Evolutionary conservation across 2,329 filamentous ascomycete species (phyloP), one percentile per base, ranked within the genome.

Genomic region (Knoxdaviesia capensis): DNA sequence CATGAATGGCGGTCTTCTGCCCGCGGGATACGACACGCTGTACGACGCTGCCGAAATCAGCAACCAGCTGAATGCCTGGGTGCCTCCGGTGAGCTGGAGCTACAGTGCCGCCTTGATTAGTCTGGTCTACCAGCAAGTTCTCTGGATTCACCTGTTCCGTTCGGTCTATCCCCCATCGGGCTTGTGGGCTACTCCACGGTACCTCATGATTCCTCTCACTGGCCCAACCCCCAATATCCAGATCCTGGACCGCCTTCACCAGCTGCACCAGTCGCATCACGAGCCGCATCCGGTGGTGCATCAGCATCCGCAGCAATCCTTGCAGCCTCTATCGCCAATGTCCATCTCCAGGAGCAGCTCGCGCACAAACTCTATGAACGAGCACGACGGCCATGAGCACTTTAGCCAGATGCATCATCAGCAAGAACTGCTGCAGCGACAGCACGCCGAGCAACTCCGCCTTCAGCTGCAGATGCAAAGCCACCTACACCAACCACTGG

Each of bases 1-100:
- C 41, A 77, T 85, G 49, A 20, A 20, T 20, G 20, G 20, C 20
- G 20, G 20, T 20, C 20, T 20, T 3, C 20, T 20, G 20, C 20
- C 20, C 20, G 77, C 87, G 36, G 77, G 86, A 55, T 86, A 85
- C 53, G 67, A 71, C 29, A 78, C 76, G 7, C 63, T 90, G 7
- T 79, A 77, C 50, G 71, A 74, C 38, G 84, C 82, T 0, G 75
- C 80, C 5, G 73, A 77, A 41, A 86, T 94, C 50, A 80, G 92
- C 49, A 69, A 69, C 9, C 76, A 71, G 5, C 77, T 94, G 41
- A 69, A 76, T 5, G 68, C 72, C 9, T 94, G 86, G 86, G 68
- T 70, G 29, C 82, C 83, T 3, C 54, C 59, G 6, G 76, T 71
- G 68, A 66, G 70, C 0, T 53, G 58, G 0, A 69, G 70, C 1